A percentile compares a stretch with the other conserved stretches of the same genome.
Evolutionary conservation across 768 basidiomycete genomes (phyloP).

Genomic region (Pulveroboletus sp.): DNA sequence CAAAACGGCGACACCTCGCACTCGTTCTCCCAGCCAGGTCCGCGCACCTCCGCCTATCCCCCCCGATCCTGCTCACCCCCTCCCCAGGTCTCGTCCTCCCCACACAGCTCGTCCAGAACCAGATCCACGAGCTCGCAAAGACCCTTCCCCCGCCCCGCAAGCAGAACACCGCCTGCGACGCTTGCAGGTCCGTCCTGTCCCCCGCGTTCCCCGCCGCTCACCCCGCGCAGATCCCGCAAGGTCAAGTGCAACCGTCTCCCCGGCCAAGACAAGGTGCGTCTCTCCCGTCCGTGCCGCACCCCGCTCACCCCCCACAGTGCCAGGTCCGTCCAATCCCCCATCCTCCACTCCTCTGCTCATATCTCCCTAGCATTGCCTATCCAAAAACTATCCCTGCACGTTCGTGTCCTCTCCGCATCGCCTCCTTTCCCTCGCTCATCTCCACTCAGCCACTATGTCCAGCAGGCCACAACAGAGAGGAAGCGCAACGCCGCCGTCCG

Average conservation of each 20-base stretch:
- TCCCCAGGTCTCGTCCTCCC: slow-evolving; percentile 56
- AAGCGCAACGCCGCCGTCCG: slow-evolving; percentile 61
- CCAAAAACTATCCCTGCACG: slow-evolving; percentile 93
- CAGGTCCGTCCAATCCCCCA: slow-evolving; percentile 46
- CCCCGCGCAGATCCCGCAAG: slow-evolving; percentile 61
- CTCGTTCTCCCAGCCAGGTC: no score
- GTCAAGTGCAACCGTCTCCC: slow-evolving; percentile 84
- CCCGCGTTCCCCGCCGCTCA: slow-evolving; percentile 1
- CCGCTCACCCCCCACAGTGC: slow-evolving; percentile 43
- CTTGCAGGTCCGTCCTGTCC: slow-evolving; percentile 60
- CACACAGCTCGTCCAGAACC: slow-evolving; percentile 67
- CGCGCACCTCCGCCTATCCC: no score
- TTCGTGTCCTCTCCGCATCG: slow-evolving; percentile 39
- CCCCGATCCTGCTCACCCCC: no score
- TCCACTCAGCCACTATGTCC: slow-evolving; percentile 62
- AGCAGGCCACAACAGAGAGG: slow-evolving; percentile 82
- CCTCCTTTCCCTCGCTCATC: slow-evolving; percentile 18
- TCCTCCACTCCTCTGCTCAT: slow-evolving; percentile 6
- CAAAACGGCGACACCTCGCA: no score
- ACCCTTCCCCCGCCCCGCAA: slow-evolving; percentile 81
- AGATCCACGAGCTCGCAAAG: slow-evolving; percentile 79
- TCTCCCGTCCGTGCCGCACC: slow-evolving; percentile 11
- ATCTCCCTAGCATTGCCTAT: slow-evolving; percentile 63
- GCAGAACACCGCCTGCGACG: slow-evolving; percentile 92
- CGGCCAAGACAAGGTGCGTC: slow-evolving; percentile 73